Conservation (phyloP, 2,329 filamentous ascomycete species). For the Anisogramma anomala region DNA sequence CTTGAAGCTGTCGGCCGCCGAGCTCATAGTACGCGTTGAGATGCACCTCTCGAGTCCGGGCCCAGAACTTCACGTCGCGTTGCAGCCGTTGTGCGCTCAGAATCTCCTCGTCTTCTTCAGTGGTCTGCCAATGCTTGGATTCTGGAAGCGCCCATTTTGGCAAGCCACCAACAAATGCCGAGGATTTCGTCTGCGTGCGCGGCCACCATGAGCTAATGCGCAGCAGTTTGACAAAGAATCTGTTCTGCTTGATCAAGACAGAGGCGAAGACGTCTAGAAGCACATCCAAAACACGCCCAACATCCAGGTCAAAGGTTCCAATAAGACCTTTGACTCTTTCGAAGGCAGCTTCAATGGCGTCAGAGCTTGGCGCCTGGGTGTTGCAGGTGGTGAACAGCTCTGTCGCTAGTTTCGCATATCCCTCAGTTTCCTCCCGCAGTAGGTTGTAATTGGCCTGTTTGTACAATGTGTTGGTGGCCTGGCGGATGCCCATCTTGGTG, state of each 20-base stretch:
- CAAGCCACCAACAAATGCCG: conserved; percentile 50
- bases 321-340: conserved; percentile 89
- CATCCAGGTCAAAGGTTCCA: conserved; percentile 92
- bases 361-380: conserved; percentile 58
- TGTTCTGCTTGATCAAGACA: conserved; percentile 80
- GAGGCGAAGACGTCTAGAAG: conserved; percentile 92
- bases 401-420: conserved; percentile 90
- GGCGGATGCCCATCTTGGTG: conserved; percentile 68
- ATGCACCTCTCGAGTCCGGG: conserved; percentile 61
- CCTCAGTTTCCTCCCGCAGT: conserved; percentile 87
- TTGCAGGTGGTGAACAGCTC: conserved; percentile 87
- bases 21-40: conserved; percentile 84
- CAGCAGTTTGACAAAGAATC: conserved; percentile 89
- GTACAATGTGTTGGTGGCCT: conserved; percentile 87
- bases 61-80: conserved; percentile 73
- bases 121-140: conserved; percentile 49
- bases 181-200: conserved; percentile 39
- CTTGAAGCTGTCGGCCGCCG: conserved; percentile 56
- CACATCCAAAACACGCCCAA: conserved; percentile 86
- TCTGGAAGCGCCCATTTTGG: conserved; percentile 76
- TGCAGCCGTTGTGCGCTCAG: conserved; percentile 44
- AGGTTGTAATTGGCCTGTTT: conserved; percentile 96
- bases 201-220: conserved; percentile 97
- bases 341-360: conserved; percentile 74
- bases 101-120: conserved; percentile 55